Evolutionary conservation across 257 asterid genomes (phyloP), one percentile per base, ranked within the genome.

Genomic region (Nicotiana tabacum): DNA sequence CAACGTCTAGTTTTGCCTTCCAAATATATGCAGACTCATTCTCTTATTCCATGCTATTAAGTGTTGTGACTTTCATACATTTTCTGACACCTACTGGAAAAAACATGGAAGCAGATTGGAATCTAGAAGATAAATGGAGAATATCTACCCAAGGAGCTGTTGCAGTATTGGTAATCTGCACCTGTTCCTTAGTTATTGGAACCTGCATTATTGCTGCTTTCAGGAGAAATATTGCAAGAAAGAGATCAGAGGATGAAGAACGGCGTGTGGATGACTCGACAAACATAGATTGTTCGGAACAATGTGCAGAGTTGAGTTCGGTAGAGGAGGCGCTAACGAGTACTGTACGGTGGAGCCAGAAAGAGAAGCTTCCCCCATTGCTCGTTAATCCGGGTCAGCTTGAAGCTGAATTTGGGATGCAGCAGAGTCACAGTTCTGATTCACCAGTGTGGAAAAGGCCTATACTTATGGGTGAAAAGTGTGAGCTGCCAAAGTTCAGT

Each of bases 371-470:
- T 18, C 82, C 92, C 6, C 70, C 91, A 87, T 83, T 90, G 92
- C 79, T 80, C 5, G 81, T 84, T 46, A 24, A 37, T 35, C 37
- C 60, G 6, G 79, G 48, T 72, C 79, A 46, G 89, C 82, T 61
- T 83, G 84, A 32, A 66, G 87, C 72, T 16, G 87, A 84, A 18
- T 84, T 82, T 27, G 92, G 88, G n/a, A 84, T 91, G 88, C 84
- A 78, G n/a, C 61, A 43, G 35, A 93, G 94, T 79, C 91, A 87
- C 70, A 85, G 90, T 43, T 92, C 95, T 6, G 81, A 83, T 80
- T 89, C 97, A 53, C 92, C 92, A 18, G 94, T 94, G 83, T 94
- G 98, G 98, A 92, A 92, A 81, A 89, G 94, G 86, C 98, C 98
- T 3, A 94, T 94, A 78, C 88, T 94, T 1, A 94, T 94, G 98